Percentiles rank a stretch among this genome's conserved stretches.
Evolutionary conservation across 352 stramenopile species (phyloP).

Genomic region (Pythium aquatile): DNA sequence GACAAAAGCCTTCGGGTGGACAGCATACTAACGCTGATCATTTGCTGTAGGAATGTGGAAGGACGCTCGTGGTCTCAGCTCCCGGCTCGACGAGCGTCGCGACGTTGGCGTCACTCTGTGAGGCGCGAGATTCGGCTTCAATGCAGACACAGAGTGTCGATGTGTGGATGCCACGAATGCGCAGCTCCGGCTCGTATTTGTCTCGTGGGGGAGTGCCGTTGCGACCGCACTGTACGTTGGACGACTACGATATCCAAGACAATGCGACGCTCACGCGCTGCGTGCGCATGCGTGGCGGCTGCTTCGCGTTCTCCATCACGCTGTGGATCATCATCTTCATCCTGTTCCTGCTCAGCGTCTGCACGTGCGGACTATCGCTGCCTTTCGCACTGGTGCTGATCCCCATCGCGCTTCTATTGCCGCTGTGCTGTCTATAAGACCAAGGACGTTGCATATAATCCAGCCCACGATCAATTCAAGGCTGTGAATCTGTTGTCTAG

Average conservation of each 20-base stretch:
- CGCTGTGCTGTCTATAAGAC: conserved; percentile 65
- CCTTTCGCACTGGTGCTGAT: conserved; percentile 54
- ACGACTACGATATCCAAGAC: conserved; percentile 70
- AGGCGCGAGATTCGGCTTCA: background rate
- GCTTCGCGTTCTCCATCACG: conserved; percentile 71
- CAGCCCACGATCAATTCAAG: background rate
- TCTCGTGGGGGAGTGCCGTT: conserved; percentile 65
- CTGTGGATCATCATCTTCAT: conserved; percentile 80
- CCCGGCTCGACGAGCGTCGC: conserved; percentile 35
- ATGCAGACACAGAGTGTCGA: conserved; percentile 9
- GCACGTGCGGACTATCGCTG: conserved; percentile 69
- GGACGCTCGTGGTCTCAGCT: conserved; percentile 38
- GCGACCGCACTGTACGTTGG: conserved; percentile 39
- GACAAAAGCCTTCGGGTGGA: background rate
- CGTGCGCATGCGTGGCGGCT: conserved; percentile 50
- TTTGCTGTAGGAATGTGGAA: conserved; percentile 34
- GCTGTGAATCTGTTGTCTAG: background rate
- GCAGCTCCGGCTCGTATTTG: conserved; percentile 32
- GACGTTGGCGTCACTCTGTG: conserved; percentile 32
- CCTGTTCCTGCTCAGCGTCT: conserved; percentile 66
- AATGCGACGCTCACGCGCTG: conserved; percentile 56
- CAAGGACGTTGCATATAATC: background rate
- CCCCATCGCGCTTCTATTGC: conserved; percentile 57
- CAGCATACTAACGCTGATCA: background rate
- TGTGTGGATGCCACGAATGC: background rate